Percentiles rank a stretch among this genome's conserved stretches.
phyloP scores from a whole-genome alignment of 2,329 filamentous ascomycete genomes.

The Monosporascus sp. region DNA sequence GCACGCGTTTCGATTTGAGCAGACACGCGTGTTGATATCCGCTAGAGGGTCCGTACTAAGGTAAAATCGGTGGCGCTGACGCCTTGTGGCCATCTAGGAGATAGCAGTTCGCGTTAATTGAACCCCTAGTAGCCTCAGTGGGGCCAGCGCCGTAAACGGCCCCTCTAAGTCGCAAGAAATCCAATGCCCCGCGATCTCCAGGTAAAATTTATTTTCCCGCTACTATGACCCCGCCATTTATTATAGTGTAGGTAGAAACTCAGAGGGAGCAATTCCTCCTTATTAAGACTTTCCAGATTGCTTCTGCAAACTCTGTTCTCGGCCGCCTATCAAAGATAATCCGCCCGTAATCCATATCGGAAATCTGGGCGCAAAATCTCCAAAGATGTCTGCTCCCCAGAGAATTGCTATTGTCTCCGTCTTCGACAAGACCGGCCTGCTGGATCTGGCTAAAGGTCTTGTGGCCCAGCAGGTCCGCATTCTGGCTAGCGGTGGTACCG shows the following conservation, averaged over 20 bases:
- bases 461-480: conserved; percentile 86
- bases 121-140: not conserved
- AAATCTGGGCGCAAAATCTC: conserved; percentile 3
- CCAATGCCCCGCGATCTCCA: not conserved
- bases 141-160: not conserved
- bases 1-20: not conserved
- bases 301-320: not conserved
- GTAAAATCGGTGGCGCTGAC: too few species aligned
- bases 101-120: not conserved
- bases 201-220: not conserved
- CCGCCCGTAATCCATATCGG: too few species aligned
- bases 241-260: not conserved
- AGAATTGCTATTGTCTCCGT: conserved; percentile 89
- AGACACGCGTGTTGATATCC: not conserved
- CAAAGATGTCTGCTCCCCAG: conserved; percentile 36
- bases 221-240: not conserved
- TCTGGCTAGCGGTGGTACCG: conserved; percentile 89
- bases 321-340: not conserved
- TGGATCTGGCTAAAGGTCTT: conserved; percentile 88
- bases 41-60: too few species aligned
- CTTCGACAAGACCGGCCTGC: conserved; percentile 94
- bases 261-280: not conserved
- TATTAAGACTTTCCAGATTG: not conserved
- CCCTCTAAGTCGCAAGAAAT: not conserved
- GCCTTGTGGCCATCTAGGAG: too few species aligned